These are phyloP conservation scores for Emergomyces africanus DNA, from an alignment of 2,329 filamentous ascomycete genomes.

Conservation along the genomic window DNA sequence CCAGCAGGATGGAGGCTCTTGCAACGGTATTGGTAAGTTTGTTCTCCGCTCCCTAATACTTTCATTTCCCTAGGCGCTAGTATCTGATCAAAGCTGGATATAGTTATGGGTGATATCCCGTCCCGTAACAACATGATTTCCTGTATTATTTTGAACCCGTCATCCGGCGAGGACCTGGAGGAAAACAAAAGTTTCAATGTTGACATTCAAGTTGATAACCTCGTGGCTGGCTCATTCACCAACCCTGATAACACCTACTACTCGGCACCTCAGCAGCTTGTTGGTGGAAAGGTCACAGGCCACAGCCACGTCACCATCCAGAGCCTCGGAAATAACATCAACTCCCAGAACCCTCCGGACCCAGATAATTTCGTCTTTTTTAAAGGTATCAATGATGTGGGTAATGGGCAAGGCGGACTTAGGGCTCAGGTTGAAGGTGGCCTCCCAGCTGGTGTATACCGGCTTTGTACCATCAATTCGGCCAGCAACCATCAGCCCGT, in stretches of 20 bases:
- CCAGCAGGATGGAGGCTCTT: slow-evolving; percentile 39
- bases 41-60: not conserved
- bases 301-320: slow-evolving; percentile 39
- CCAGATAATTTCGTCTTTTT: slow-evolving; percentile 42
- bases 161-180: slow-evolving; percentile 28
- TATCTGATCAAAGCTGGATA: not conserved
- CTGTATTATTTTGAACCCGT: slow-evolving; percentile 38
- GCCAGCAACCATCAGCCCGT: slow-evolving; percentile 45
- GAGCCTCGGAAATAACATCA: slow-evolving; percentile 27
- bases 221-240: slow-evolving; percentile 42
- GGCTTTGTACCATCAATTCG: slow-evolving; percentile 41
- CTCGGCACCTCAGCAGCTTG: slow-evolving; percentile 40
- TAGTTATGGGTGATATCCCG: slow-evolving; percentile 46
- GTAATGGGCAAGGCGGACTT: slow-evolving; percentile 36
- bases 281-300: slow-evolving; percentile 26
- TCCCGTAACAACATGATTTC: slow-evolving; percentile 41
- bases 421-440: slow-evolving; percentile 34
- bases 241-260: slow-evolving; percentile 45
- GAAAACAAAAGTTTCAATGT: slow-evolving; percentile 36
- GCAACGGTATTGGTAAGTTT: slow-evolving; percentile 40
- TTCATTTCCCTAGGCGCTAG: not conserved
- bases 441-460: slow-evolving; percentile 37
- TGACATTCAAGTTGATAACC: slow-evolving; percentile 35
- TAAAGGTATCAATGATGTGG: slow-evolving; percentile 45
- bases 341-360: slow-evolving; percentile 25